Evolutionary conservation across 2,329 filamentous ascomycete species (phyloP).

Genomic region (Arachnomyces sp.): DNA sequence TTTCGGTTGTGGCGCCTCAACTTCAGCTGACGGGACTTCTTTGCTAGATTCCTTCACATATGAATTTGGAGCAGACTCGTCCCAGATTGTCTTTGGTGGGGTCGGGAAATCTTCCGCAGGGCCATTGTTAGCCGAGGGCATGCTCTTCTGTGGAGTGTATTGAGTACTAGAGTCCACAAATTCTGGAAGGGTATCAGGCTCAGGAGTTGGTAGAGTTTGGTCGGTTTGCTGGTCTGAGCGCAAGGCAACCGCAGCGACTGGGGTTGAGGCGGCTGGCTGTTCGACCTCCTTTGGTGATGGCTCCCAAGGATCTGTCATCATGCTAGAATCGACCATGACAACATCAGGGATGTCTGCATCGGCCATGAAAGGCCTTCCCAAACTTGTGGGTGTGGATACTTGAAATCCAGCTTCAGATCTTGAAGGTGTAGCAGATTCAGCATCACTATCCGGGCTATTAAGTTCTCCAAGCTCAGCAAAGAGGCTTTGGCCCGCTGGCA

Average conservation of each 20-base stretch:
- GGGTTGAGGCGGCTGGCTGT: conserved; percentile 1
- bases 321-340: conserved; percentile 51
- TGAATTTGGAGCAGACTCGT: conserved; percentile 19
- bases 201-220: conserved; percentile 7
- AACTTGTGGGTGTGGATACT: conserved; percentile 28
- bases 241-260: conserved; percentile 10
- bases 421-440: conserved; percentile 44
- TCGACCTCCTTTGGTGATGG: conserved; percentile 18
- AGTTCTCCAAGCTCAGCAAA: conserved; percentile 85
- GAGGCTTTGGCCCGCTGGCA: conserved; percentile 63
- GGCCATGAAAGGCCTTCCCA: too few species aligned
- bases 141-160: conserved; percentile 30
- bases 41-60: conserved; percentile 1
- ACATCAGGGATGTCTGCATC: conserved; percentile 19
- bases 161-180: conserved; percentile 35
- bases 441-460: conserved; percentile 61
- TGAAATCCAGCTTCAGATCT: conserved; percentile 25
- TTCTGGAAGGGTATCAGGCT: conserved; percentile 17
- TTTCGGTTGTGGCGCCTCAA: conserved; percentile 10
- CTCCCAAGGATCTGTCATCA: conserved; percentile 55
- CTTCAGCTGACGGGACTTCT: conserved; percentile 6
- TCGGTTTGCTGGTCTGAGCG: too few species aligned
- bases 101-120: conserved; percentile 26
- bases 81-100: conserved; percentile 35
- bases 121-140: conserved; percentile 17